Evolutionary conservation across 768 basidiomycete species (phyloP).

Genomic region (Coprinopsis sp.): DNA sequence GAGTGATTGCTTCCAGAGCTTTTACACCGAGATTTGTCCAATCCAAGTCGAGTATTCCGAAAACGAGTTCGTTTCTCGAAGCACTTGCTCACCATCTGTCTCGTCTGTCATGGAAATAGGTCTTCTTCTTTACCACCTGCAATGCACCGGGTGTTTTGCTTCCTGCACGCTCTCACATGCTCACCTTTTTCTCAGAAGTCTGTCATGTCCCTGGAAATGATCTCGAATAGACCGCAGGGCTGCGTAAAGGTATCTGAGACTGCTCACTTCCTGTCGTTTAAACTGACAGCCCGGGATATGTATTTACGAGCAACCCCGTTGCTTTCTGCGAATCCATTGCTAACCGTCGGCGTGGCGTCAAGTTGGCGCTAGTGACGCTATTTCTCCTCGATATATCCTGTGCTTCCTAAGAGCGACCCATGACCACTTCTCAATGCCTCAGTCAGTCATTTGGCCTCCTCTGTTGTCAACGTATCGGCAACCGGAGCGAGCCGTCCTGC

Average conservation of each 20-base stretch:
- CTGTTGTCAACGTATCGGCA: too few relatives aligned
- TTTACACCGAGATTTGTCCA: slow-evolving; percentile 37
- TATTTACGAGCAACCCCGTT: neutral
- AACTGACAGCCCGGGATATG: neutral
- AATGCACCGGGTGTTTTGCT: too few relatives aligned
- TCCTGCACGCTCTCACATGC: too few relatives aligned
- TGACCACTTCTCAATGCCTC: too few relatives aligned
- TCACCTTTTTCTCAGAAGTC: too few relatives aligned
- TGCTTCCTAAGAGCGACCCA: too few relatives aligned
- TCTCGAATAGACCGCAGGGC: too few relatives aligned
- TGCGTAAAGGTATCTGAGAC: too few relatives aligned
- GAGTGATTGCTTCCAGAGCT: neutral
- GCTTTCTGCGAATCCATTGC: neutral
- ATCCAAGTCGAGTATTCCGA: slow-evolving; percentile 11
- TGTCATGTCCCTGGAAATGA: too few relatives aligned
- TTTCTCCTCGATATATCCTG: slow-evolving; percentile 4
- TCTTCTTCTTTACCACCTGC: neutral
- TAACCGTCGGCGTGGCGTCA: neutral
- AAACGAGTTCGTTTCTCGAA: neutral
- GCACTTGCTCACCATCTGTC: neutral
- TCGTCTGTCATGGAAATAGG: neutral
- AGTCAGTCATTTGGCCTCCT: too few relatives aligned
- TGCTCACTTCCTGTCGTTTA: neutral
- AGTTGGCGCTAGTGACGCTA: neutral
- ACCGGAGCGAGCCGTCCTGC: too few relatives aligned